Base-by-base conservation (phyloP, 495 filamentous ascomycete species). In the Beverwykella pulmonaria region DNA sequence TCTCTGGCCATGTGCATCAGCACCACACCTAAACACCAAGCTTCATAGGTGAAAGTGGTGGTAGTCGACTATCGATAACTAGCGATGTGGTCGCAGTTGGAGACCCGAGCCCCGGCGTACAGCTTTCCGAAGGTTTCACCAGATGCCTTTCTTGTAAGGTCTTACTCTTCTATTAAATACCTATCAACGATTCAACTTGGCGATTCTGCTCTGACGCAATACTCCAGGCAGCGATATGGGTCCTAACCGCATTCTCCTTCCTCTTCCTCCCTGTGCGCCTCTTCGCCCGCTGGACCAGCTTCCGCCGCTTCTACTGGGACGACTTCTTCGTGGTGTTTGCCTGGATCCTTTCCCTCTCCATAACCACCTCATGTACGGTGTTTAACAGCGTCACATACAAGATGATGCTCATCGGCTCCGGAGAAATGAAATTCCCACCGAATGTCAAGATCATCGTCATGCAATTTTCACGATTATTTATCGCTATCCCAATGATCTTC, bases 401-500 rank as follows among this genome's bases (percentile, higher is more conserved):
- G 22, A 7, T 25, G 5, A 22, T 25, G 14, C 26, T 23, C 20
- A 5, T 29, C 9, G 49, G 25, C 19, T 53, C 25, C 20, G 7
- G 8, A 5, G 4, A 29, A 14, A 4, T 8, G 4, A 3, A 25
- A 8, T 22, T 25, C 12, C 26, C 12, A 20, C 5, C 26, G 2
- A 5, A n/a, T 9, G 12, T 34, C 27, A 17, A 19, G 12, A 39
- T 14, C 27, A 15, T 15, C 30, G 15, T 12, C 3, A 23, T 15
- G 27, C 14, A 34, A 17, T 34, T 34, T 20, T 52, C n/a, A 14
- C 8, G n/a, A 22, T 17, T 9, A 5, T 30, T 23, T 7, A 23
- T 20, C n/a, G 14, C 30, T 15, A 9, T 30, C 3, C 9, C 7
- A 2, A 20, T 36, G 23, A 55, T 75, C 3, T 75, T 71, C 53